Evolutionary conservation across 2,329 filamentous ascomycete species (phyloP).

Genomic region (Pseudocercospora cruenta): DNA sequence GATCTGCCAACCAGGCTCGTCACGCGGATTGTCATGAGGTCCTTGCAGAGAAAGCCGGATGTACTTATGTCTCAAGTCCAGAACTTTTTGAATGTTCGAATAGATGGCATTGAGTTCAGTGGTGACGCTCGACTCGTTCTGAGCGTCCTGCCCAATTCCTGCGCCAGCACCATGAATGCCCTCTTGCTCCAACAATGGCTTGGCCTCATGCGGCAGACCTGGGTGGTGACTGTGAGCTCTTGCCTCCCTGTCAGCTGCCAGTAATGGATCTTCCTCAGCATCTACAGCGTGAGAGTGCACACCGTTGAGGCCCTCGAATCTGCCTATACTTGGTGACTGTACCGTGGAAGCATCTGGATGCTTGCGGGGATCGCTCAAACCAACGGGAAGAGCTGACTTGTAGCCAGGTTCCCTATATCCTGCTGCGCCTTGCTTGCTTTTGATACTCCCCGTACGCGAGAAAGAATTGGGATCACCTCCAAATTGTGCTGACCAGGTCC

Average conservation of each 20-base stretch:
- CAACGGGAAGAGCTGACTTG: slow-evolving; percentile 41
- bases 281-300: slow-evolving; percentile 12
- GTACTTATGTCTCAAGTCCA: slow-evolving; percentile 87
- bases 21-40: slow-evolving; percentile 82
- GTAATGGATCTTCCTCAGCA: slow-evolving; percentile 32
- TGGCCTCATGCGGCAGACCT: slow-evolving; percentile 58
- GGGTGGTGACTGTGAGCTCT: slow-evolving; percentile 56
- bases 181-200: slow-evolving; percentile 57
- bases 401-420: slow-evolving; percentile 27
- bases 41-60: slow-evolving; percentile 82
- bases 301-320: slow-evolving; percentile 33
- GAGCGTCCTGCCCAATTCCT: slow-evolving; percentile 65
- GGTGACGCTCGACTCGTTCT: slow-evolving; percentile 77
- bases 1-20: slow-evolving; percentile 79
- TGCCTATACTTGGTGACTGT: slow-evolving; percentile 37
- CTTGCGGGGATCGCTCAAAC: slow-evolving; percentile 40
- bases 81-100: slow-evolving; percentile 84
- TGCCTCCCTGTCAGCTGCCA: slow-evolving; percentile 54
- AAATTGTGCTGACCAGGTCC: slow-evolving; percentile 49
- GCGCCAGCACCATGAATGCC: slow-evolving; percentile 62
- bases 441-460: slow-evolving; percentile 47
- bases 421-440: slow-evolving; percentile 43
- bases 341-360: slow-evolving; percentile 34
- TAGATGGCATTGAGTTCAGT: slow-evolving; percentile 85
- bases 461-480: slow-evolving; percentile 42